Base-by-base conservation (phyloP, 768 basidiomycete species). In the Lactarius quietus region DNA sequence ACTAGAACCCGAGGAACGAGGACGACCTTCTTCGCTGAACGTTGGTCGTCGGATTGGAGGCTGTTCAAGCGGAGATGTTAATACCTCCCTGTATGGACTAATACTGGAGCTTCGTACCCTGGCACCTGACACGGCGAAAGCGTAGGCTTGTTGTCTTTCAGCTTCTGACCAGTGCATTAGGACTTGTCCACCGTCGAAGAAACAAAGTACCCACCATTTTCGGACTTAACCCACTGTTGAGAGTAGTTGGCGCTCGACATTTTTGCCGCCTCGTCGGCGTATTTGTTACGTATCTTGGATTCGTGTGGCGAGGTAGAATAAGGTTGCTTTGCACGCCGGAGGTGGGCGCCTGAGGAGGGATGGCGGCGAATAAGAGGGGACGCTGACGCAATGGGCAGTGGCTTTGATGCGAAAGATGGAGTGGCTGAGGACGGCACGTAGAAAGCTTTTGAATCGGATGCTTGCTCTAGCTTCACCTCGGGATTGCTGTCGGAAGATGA, bases 381-480 rank as follows among this genome's bases (percentile, higher is more conserved):
- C 28, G 64, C 57, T n/a, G 59, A 52, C 14, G 59, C n/a, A 17
- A 36, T 39, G 43, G 65, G 59, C 26, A 60, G 56, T 52, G 68
- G 45, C 62, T 64, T 70, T 60, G 61, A 63, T 41, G 69, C 31
- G 63, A 64, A 59, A 62, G 59, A 57, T 45, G 67, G 57, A 39
- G 62, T 62, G 61, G 74, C 73, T 63, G 79, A 77, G 61, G 74
- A 68, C 73, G 84, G 82, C 69, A 78, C 76, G 81, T 85, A 82
- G 81, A 84, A 80, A 74, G 71, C 56, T 45, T 62, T 62, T 14
- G 56, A 26, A n/a, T 59, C 61, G 18, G 58, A 38, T 55, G 58
- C 45, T 39, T 58, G 65, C 58, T 62, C 69, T 26, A 64, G 51
- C 51, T 62, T 64, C 31, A 52, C 60, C 2, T 66, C 66, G 59